Base-by-base conservation (phyloP, 768 basidiomycete species). In the Tricholoma sp. region DNA sequence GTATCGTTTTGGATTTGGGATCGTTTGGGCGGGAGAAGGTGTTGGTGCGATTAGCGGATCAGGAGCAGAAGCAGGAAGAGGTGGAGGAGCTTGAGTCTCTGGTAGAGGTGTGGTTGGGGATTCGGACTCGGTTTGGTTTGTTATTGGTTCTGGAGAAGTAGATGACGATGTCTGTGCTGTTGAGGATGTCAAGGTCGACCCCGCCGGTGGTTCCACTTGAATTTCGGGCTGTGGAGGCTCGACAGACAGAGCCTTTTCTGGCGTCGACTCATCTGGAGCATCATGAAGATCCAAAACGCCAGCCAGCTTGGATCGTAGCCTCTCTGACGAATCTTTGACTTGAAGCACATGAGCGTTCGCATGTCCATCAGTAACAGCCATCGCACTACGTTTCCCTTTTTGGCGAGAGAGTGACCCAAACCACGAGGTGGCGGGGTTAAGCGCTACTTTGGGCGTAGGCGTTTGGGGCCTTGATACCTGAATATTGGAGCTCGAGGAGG, bases 1-100 rank as follows among this genome's bases (percentile, higher is more conserved):
- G 12, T 62, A 63, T 41, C 66, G 64, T 39, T 60, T 65, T 11
- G 50, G 29, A 2, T 50, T 53, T 49, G 50, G 58, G 48, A 57
- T 41, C 13, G 56, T 13, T 39, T 44, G 39, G 53, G 61, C 18
- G 24, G 56, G n/a, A 5, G 59, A 28, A 13, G 57, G 56, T 11
- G 64, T 56, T 13, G 32, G 31, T 24, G 4, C 24, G 4, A 24
- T 24, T 24, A 4, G 24, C n/a, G n/a, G n/a, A n/a, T n/a, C n/a
- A 24, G 24, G 4, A 24, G 24, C 24, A 24, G 24, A 4, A 1
- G 24, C 24, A 24, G 24, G 24, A 24, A 24, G 24, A 24, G 4
- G 24, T 24, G 24, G 24, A 24, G 24, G 24, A 24, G 24, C 4
- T 24, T 24, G 24, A 4, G 24, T 1, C 24, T 24, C 24, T 24